These are phyloP conservation scores for Saccharomyces hybrid DNA, from an alignment of 1,139 yeast species.

Conservation along the genomic window DNA sequence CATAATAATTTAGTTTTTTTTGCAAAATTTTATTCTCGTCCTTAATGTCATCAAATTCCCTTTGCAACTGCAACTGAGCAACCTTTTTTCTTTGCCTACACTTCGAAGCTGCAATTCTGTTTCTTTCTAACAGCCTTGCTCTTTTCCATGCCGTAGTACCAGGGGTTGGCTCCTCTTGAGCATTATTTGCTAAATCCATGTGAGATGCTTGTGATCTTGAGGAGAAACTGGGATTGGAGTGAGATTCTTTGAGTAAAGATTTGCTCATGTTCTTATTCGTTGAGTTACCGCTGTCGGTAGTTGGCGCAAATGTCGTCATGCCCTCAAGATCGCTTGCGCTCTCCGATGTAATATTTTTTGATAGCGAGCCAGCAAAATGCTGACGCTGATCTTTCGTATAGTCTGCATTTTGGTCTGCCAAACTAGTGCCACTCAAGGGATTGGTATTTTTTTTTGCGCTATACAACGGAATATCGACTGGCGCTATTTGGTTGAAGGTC, in stretches of 20 bases:
- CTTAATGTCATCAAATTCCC: conserved; percentile 44
- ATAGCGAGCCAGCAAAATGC: background rate
- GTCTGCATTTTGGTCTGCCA: background rate
- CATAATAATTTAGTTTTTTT: conserved; percentile 34
- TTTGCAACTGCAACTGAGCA: conserved; percentile 57
- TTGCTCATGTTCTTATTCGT: background rate
- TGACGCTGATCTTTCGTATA: background rate
- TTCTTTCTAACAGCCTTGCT: conserved; percentile 59
- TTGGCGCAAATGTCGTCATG: background rate
- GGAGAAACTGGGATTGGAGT: background rate
- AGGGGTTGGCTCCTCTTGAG: conserved; percentile 53
- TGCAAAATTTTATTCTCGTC: conserved; percentile 39
- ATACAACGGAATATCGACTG: background rate
- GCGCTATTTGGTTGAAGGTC: background rate
- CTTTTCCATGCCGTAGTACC: conserved; percentile 78
- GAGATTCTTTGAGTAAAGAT: background rate
- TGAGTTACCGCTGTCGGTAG: background rate
- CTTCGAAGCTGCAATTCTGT: conserved; percentile 66
- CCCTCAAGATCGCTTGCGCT: background rate
- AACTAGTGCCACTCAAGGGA: background rate
- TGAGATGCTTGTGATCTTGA: background rate
- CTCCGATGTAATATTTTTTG: background rate
- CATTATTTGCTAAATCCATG: conserved; percentile 1
- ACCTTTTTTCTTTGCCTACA: conserved; percentile 70
- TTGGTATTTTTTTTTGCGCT: background rate